Conservation (phyloP, 805 yeast species). For the Candida vaughaniae region DNA sequence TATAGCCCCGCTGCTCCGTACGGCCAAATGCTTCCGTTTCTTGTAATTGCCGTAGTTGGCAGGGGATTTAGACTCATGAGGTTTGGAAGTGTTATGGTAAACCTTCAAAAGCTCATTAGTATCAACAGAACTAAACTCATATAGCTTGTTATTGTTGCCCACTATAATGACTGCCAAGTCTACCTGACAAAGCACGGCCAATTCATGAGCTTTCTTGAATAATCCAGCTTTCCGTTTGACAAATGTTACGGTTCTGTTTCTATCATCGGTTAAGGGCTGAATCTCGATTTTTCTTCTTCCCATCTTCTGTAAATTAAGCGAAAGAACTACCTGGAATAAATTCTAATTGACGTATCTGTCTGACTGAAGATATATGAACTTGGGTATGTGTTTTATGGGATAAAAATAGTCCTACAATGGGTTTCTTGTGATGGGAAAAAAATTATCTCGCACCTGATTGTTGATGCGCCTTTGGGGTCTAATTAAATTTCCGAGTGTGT, state of each 20-base stretch:
- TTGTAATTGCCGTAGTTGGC: conserved; percentile 63
- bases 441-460: too few relatives aligned
- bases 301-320: conserved; percentile 50
- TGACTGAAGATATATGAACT: too few relatives aligned
- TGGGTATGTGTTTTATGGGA: too few relatives aligned
- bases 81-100: conserved; percentile 26
- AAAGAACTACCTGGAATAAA: too few relatives aligned
- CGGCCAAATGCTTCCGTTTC: conserved; percentile 29
- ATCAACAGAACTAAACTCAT: conserved; percentile 78
- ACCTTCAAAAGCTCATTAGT: conserved; percentile 34
- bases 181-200: conserved; percentile 87
- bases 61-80: conserved; percentile 63
- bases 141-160: conserved; percentile 78
- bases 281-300: conserved; percentile 96
- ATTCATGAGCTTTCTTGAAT: conserved; percentile 81
- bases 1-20: background rate
- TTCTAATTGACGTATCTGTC: too few relatives aligned
- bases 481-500: too few relatives aligned
- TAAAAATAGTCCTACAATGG: too few relatives aligned
- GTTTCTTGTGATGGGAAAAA: too few relatives aligned
- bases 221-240: conserved; percentile 93
- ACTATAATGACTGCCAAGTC: conserved; percentile 88
- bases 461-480: too few relatives aligned
- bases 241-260: conserved; percentile 84
- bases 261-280: conserved; percentile 85